These are phyloP conservation scores for Talaromyces sp. DNA, from an alignment of 2,329 filamentous ascomycete species.

Conservation along the genomic window DNA sequence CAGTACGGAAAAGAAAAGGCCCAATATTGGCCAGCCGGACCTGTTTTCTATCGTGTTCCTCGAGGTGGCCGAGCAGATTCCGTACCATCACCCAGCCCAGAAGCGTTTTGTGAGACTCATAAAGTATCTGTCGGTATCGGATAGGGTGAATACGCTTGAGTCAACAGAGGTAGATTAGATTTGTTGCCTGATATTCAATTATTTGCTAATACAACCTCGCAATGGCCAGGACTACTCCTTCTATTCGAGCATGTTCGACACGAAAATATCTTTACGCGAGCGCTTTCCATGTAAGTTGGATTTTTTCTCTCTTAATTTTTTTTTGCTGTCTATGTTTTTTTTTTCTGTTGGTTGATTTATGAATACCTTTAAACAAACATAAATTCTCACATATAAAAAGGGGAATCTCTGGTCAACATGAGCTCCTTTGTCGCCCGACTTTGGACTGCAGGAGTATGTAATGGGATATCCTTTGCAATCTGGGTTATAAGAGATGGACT, in stretches of 20 bases:
- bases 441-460: neutral
- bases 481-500: neutral
- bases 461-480: neutral
- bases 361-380: neutral
- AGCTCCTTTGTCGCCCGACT: neutral
- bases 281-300: neutral
- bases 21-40: neutral
- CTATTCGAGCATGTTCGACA: neutral
- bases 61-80: neutral
- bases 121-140: neutral
- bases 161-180: neutral
- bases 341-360: neutral
- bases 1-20: neutral
- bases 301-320: too few species aligned
- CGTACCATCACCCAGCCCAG: neutral
- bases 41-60: neutral
- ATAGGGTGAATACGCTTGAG: neutral
- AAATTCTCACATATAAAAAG: neutral
- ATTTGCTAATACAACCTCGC: neutral
- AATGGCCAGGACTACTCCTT: neutral
- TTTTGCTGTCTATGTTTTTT: too few species aligned
- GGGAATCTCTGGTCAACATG: neutral
- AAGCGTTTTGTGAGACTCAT: neutral
- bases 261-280: neutral
- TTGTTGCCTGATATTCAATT: neutral